These are phyloP conservation scores for Schoenoplectus triqueter DNA, from an alignment of 202 grass and related monocot genomes.

Conservation along the genomic window DNA sequence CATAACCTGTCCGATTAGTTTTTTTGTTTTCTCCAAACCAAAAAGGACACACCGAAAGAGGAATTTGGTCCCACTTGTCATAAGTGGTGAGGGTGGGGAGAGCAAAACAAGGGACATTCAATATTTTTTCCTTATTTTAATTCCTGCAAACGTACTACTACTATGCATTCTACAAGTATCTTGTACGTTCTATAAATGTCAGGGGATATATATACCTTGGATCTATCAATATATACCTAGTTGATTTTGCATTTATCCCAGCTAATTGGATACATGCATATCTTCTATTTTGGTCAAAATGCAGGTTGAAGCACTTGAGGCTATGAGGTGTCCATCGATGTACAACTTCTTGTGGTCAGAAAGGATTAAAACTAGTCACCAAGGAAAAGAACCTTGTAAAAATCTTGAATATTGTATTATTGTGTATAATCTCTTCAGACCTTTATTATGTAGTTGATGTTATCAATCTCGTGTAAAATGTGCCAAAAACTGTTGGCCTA, in stretches of 20 bases:
- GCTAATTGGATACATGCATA: conserved; percentile 2
- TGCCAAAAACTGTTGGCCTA: conserved; percentile 35
- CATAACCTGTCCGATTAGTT: too few species aligned
- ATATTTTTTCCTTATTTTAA: too few species aligned
- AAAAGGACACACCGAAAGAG: too few species aligned
- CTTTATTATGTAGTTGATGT: conserved; percentile 1
- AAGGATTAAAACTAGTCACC: background rate
- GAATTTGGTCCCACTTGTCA: too few species aligned
- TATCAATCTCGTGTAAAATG: conserved; percentile 24
- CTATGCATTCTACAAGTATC: too few species aligned
- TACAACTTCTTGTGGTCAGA: background rate
- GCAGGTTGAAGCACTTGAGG: conserved; percentile 37
- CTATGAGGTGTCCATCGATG: conserved; percentile 11
- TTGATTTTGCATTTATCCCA: background rate
- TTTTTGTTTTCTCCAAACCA: too few species aligned
- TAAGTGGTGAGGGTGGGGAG: too few species aligned
- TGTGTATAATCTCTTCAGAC: conserved; percentile 22
- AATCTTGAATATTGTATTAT: background rate
- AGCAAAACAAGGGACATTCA: too few species aligned
- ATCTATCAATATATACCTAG: background rate
- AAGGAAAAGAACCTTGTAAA: conserved; percentile 30
- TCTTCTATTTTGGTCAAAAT: conserved; percentile 25
- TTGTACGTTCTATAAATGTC: too few species aligned
- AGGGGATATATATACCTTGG: too few species aligned
- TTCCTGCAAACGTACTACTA: too few species aligned